Percentiles rank a stretch among this genome's conserved stretches.
These are phyloP conservation scores for Hypoxylon sp. DNA, from an alignment of 2,329 filamentous ascomycete species.

Conservation along the genomic window DNA sequence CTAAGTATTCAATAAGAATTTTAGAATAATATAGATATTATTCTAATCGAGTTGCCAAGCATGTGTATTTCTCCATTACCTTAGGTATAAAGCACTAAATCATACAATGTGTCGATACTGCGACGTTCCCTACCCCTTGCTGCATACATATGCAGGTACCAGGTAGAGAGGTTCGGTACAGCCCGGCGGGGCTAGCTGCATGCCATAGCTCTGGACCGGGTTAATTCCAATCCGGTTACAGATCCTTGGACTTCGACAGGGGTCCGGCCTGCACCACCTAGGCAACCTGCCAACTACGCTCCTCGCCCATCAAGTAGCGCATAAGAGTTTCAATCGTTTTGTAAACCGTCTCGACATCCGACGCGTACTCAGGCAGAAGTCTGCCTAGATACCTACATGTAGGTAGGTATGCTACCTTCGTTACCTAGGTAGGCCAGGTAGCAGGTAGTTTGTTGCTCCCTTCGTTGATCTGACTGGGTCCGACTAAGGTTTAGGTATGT, in stretches of 20 bases:
- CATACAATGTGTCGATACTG: too few species aligned
- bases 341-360: conserved; percentile 52
- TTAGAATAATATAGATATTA: too few species aligned
- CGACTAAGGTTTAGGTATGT: conserved; percentile 6
- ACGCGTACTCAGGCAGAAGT: too few species aligned
- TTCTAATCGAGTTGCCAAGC: too few species aligned
- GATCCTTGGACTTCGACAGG: conserved; percentile 34
- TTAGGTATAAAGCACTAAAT: too few species aligned
- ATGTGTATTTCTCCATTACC: too few species aligned
- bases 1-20: too few species aligned
- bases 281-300: conserved; percentile 38
- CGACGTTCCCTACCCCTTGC: background rate
- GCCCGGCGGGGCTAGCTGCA: conserved; percentile 39
- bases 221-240: conserved; percentile 51
- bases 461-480: conserved; percentile 30
- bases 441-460: conserved; percentile 10
- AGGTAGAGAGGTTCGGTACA: conserved; percentile 40
- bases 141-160: conserved; percentile 11
- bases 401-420: too few species aligned
- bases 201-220: conserved; percentile 40
- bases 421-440: too few species aligned
- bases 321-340: conserved; percentile 57
- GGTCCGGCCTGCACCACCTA: conserved; percentile 11
- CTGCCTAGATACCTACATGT: too few species aligned
- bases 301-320: conserved; percentile 45